Evolutionary conservation across 2,329 filamentous ascomycete species (phyloP).

Genomic region (Cercospora janseana): DNA sequence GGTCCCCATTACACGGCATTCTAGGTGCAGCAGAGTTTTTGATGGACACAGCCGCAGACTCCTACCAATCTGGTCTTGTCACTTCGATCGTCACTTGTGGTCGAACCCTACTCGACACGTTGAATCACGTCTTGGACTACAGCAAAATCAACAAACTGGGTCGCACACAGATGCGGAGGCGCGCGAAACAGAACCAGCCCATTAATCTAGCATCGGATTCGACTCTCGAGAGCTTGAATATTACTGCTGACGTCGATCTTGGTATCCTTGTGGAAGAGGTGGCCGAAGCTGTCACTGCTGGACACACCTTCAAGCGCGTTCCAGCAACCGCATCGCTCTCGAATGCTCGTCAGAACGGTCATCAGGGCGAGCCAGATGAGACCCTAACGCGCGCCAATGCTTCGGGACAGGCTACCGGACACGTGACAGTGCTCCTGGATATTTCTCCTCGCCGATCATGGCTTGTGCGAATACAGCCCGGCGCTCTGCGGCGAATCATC

Average conservation of each 20-base stretch:
- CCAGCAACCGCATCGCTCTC: slow-evolving; percentile 17
- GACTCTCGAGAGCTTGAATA: slow-evolving; percentile 32
- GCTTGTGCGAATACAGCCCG: slow-evolving; percentile 47
- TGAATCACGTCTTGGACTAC: slow-evolving; percentile 44
- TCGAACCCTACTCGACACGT: slow-evolving; percentile 50
- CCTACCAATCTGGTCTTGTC: slow-evolving; percentile 45
- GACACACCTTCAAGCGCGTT: slow-evolving; percentile 45
- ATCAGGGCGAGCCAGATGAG: neutral
- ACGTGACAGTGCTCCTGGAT: slow-evolving; percentile 47
- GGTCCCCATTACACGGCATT: slow-evolving; percentile 50
- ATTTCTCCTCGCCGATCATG: slow-evolving; percentile 43
- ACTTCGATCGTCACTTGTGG: slow-evolving; percentile 53
- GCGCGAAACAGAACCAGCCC: slow-evolving; percentile 30
- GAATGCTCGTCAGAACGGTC: slow-evolving; percentile 3
- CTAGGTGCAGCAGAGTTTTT: slow-evolving; percentile 52
- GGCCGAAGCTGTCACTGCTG: slow-evolving; percentile 55
- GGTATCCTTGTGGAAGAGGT: slow-evolving; percentile 53
- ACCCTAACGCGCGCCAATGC: slow-evolving; percentile 6
- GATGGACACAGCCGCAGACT: slow-evolving; percentile 44
- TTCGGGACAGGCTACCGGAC: neutral
- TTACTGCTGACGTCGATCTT: slow-evolving; percentile 44
- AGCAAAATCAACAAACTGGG: slow-evolving; percentile 45
- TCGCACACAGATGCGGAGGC: slow-evolving; percentile 28
- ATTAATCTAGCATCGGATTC: slow-evolving; percentile 33
- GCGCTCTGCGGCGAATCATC: slow-evolving; percentile 48